phyloP scores from a whole-genome alignment of 2,329 filamentous ascomycete species.

The Pyrenochaeta sp. region DNA sequence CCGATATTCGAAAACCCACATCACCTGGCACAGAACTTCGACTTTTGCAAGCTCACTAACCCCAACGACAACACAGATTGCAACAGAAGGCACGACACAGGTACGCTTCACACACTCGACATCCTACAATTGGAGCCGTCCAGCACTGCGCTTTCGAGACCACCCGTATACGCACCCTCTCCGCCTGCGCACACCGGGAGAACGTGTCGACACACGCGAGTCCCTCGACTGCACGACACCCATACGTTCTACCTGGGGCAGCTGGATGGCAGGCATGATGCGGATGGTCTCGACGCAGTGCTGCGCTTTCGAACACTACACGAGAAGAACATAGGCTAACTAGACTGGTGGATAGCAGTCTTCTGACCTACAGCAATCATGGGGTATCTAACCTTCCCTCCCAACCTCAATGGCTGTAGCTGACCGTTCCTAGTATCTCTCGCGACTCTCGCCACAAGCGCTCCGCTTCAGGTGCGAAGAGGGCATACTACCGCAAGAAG shows the following conservation, averaged over 20 bases:
- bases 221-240: constrained; percentile 15
- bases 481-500: constrained; percentile 66
- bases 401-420: constrained; percentile 23
- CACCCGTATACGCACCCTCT: constrained; percentile 9
- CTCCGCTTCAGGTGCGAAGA: constrained; percentile 96
- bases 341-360: constrained; percentile 41
- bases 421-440: constrained; percentile 78
- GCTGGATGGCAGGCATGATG: constrained; percentile 3
- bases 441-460: constrained; percentile 99
- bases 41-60: constrained; percentile 38
- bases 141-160: constrained; percentile 28
- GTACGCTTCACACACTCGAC: constrained; percentile 32
- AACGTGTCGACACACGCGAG: constrained; percentile 33
- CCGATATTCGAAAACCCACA: constrained; percentile 15
- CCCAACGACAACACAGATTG: constrained; percentile 45
- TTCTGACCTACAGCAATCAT: constrained; percentile 60
- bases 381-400: constrained; percentile 53
- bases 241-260: constrained; percentile 21
- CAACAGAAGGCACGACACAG: constrained; percentile 47
- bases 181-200: constrained; percentile 18
- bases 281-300: constrained; percentile 13
- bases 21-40: constrained; percentile 15
- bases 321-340: constrained; percentile 35
- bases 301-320: constrained; percentile 15
- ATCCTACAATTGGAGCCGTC: constrained; percentile 11